A percentile compares a stretch with the other conserved stretches of the same genome.
Conservation (phyloP, 306 rosid species). For the Calophaca sinica region DNA sequence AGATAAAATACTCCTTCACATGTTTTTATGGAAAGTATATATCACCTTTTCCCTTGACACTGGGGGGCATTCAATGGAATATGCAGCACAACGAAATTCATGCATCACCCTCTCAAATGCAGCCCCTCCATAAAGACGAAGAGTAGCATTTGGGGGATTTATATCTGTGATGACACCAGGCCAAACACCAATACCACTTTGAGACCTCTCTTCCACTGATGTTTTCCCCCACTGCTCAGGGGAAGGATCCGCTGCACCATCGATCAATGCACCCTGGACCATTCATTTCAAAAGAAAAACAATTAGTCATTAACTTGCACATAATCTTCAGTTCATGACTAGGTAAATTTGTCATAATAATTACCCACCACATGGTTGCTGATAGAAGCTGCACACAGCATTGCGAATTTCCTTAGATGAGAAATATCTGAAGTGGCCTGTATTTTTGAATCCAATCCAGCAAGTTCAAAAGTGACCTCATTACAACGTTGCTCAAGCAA, state of each 20-base stretch:
- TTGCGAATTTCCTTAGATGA: slow-evolving; percentile 85
- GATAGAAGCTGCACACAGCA: slow-evolving; percentile 85
- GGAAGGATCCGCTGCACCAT: slow-evolving; percentile 98
- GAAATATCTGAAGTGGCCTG: slow-evolving; percentile 91
- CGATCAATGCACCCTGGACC: slow-evolving; percentile 81
- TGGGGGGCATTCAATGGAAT: slow-evolving; percentile 90
- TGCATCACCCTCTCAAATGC: slow-evolving; percentile 98
- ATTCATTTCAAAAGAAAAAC: slow-evolving; percentile 39
- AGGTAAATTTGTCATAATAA: not conserved
- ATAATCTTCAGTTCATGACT: slow-evolving; percentile 12
- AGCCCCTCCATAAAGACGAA: slow-evolving; percentile 96
- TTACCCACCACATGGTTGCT: slow-evolving; percentile 86
- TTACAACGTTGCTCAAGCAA: slow-evolving; percentile 94
- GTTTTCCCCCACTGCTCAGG: slow-evolving; percentile 99
- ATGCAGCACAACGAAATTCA: slow-evolving; percentile 93
- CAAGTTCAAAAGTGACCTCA: slow-evolving; percentile 74
- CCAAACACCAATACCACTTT: slow-evolving; percentile 87
- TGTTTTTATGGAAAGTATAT: not conserved
- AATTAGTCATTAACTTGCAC: slow-evolving; percentile 1
- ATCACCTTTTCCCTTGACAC: slow-evolving; percentile 96
- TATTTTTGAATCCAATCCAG: slow-evolving; percentile 74
- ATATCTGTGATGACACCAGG: slow-evolving; percentile 78
- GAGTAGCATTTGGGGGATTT: slow-evolving; percentile 88
- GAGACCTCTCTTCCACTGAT: slow-evolving; percentile 81
- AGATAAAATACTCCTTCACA: not conserved